Conservation (phyloP, 2,329 filamentous ascomycete genomes). For the Aureobasidium sp. region DNA sequence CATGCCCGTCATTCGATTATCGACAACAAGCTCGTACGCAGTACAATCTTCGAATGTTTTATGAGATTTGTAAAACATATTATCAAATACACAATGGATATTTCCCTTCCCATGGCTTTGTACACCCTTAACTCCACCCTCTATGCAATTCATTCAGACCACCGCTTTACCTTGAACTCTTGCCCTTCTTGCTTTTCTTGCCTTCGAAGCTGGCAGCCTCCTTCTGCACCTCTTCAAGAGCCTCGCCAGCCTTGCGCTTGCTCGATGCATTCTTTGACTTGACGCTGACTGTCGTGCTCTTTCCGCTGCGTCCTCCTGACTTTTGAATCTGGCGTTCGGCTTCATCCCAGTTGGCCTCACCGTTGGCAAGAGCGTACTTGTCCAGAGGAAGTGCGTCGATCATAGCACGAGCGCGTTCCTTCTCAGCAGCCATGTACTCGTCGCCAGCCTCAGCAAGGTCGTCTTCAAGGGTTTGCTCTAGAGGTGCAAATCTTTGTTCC, state of each 20-base stretch:
- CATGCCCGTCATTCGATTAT: neutral
- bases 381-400: conserved; percentile 88
- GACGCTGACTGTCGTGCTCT: conserved; percentile 64
- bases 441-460: conserved; percentile 79
- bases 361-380: conserved; percentile 48
- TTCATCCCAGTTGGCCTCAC: conserved; percentile 46
- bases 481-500: conserved; percentile 53
- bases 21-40: neutral
- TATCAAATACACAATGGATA: neutral
- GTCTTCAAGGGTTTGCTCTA: conserved; percentile 65
- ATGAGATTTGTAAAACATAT: neutral
- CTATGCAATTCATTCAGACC: neutral
- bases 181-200: conserved; percentile 24
- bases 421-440: conserved; percentile 61
- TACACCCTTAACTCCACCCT: conserved; percentile 5
- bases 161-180: conserved; percentile 17
- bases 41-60: neutral
- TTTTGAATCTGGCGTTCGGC: conserved; percentile 64
- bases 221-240: conserved; percentile 26
- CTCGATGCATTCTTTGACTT: conserved; percentile 23
- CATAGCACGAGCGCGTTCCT: conserved; percentile 73
- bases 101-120: neutral
- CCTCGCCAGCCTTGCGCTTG: conserved; percentile 30
- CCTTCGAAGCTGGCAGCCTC: conserved; percentile 23
- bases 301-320: conserved; percentile 33